phyloP scores from a whole-genome alignment of 148 eudicot species.

The Pharnaceum exiguum region DNA sequence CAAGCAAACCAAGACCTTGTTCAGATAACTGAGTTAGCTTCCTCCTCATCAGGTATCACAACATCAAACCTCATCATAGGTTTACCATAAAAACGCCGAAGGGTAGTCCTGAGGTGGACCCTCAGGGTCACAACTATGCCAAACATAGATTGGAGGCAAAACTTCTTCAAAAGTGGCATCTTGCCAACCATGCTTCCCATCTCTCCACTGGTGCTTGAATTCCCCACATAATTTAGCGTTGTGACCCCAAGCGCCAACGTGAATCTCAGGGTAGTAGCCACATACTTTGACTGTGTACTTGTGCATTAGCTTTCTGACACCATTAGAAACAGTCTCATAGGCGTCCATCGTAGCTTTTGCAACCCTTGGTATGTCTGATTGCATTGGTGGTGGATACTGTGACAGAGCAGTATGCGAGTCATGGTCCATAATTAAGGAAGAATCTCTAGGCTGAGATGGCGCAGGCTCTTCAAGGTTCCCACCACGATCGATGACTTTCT shows the following conservation, averaged over 20 bases:
- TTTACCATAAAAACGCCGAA: conserved; percentile 86
- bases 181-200: conserved; percentile 99
- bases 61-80: no score
- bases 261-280: conserved; percentile 96
- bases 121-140: conserved; percentile 78
- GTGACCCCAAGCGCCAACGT: conserved; percentile 99
- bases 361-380: conserved; percentile 41
- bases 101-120: conserved; percentile 58
- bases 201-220: conserved; percentile 99
- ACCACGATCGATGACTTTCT: conserved; percentile 71
- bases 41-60: no score
- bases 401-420: conserved; percentile 66
- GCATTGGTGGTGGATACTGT: conserved; percentile 45
- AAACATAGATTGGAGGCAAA: conserved; percentile 84
- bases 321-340: conserved; percentile 59
- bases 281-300: conserved; percentile 89
- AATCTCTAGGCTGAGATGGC: conserved; percentile 8
- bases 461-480: conserved; percentile 49
- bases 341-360: conserved; percentile 67
- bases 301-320: conserved; percentile 68
- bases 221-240: conserved; percentile 94
- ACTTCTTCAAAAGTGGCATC: conserved; percentile 82
- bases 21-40: no score
- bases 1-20: no score
- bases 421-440: conserved; percentile 45